phyloP scores from a whole-genome alignment of 2,329 filamentous ascomycete species.

The Beauveria sp. region DNA sequence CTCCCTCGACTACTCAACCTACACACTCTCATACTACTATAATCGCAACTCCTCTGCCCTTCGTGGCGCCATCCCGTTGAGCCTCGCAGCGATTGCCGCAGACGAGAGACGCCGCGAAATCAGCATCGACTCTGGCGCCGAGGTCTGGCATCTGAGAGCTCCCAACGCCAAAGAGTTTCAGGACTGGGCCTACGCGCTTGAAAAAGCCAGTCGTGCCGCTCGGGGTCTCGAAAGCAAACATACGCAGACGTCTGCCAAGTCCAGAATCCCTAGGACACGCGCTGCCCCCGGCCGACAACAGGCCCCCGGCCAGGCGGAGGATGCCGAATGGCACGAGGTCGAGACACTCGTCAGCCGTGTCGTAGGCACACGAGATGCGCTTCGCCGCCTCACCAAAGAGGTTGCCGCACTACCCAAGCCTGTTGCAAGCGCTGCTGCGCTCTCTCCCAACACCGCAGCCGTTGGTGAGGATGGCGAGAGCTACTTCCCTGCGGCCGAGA shows the following conservation, averaged over 20 bases:
- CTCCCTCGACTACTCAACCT: slow-evolving; percentile 88
- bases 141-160: slow-evolving; percentile 91
- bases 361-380: slow-evolving; percentile 79
- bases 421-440: slow-evolving; percentile 22
- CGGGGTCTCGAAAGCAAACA: slow-evolving; percentile 40
- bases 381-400: slow-evolving; percentile 78
- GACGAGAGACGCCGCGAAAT: slow-evolving; percentile 87
- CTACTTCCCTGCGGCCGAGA: slow-evolving; percentile 51
- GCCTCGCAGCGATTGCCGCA: slow-evolving; percentile 81
- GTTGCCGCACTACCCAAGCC: slow-evolving; percentile 50
- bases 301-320: slow-evolving; percentile 45
- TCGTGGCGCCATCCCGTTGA: slow-evolving; percentile 85
- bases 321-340: slow-evolving; percentile 79
- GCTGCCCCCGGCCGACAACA: slow-evolving; percentile 19
- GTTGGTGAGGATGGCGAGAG: slow-evolving; percentile 47
- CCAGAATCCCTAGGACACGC: slow-evolving; percentile 13
- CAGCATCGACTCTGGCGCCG: slow-evolving; percentile 91
- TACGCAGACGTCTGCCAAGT: slow-evolving; percentile 13
- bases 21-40: slow-evolving; percentile 93
- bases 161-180: slow-evolving; percentile 77
- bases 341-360: slow-evolving; percentile 80
- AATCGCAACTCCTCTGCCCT: slow-evolving; percentile 88
- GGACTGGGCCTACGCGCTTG: slow-evolving; percentile 79
- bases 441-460: slow-evolving; percentile 35
- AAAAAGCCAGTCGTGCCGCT: slow-evolving; percentile 66